These are phyloP conservation scores for Eleusine indica DNA, from an alignment of 176 grass and related monocot species.

Conservation along the genomic window DNA sequence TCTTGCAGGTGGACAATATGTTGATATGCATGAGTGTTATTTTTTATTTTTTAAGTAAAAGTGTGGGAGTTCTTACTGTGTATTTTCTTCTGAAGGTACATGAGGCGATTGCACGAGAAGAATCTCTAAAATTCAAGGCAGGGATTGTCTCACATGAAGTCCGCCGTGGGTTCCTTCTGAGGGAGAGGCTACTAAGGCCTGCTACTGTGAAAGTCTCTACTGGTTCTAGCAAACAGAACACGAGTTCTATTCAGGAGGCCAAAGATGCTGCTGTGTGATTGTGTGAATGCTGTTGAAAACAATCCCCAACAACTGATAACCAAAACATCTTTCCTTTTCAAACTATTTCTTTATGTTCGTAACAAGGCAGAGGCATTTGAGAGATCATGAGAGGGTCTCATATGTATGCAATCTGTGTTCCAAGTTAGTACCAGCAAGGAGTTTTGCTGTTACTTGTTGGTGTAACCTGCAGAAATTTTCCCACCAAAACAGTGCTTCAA, in stretches of 20 bases:
- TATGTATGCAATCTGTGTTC: constrained; percentile 15
- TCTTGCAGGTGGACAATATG: not conserved
- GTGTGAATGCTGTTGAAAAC: constrained; percentile 36
- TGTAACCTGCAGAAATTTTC: not conserved
- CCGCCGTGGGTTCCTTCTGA: constrained; percentile 64
- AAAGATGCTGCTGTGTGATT: constrained; percentile 44
- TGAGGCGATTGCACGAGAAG: constrained; percentile 79
- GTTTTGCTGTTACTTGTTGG: constrained; percentile 9
- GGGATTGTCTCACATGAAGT: constrained; percentile 77
- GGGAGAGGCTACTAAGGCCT: constrained; percentile 67
- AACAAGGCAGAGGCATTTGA: not conserved
- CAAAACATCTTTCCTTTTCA: constrained; percentile 20
- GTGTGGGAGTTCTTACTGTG: not conserved
- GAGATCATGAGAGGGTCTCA: not conserved
- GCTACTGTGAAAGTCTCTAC: constrained; percentile 81
- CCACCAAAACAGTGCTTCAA: not conserved
- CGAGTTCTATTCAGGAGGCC: constrained; percentile 26
- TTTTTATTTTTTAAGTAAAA: constrained; percentile 1
- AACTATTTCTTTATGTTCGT: constrained; percentile 35
- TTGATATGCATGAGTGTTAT: not conserved
- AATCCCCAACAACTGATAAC: constrained; percentile 13
- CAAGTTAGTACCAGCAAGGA: not conserved
- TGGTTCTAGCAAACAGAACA: constrained; percentile 44
- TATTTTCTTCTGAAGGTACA: constrained; percentile 60
- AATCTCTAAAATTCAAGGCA: constrained; percentile 69